Percentiles rank a stretch among this genome's conserved stretches.
Conservation (phyloP, 1,284 basidiomycete genomes). For the Neolentinus lepideus region DNA sequence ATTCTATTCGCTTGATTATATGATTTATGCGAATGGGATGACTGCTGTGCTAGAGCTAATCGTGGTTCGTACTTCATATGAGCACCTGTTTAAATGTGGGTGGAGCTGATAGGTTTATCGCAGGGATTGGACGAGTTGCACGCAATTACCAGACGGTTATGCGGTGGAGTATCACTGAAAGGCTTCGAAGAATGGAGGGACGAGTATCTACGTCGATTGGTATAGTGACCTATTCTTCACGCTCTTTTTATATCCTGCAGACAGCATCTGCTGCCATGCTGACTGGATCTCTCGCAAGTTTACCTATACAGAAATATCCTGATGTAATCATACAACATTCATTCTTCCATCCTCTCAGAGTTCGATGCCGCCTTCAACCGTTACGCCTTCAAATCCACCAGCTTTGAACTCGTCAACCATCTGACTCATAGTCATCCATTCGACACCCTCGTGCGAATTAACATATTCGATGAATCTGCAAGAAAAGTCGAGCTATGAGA, state of each 20-base stretch:
- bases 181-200: constrained; percentile 36
- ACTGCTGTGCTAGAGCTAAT: constrained; percentile 37
- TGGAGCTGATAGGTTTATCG: not conserved
- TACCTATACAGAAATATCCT: no score
- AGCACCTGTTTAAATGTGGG: constrained; percentile 2
- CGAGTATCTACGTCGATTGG: constrained; percentile 11
- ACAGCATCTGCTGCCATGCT: no score
- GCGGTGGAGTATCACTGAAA: constrained; percentile 38
- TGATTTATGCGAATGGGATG: constrained; percentile 38
- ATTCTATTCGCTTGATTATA: constrained; percentile 31
- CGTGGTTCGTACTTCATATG: constrained; percentile 23
- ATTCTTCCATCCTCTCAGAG: not conserved
- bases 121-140: constrained; percentile 38
- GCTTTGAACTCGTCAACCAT: constrained; percentile 50
- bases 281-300: no score
- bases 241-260: no score
- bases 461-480: constrained; percentile 68
- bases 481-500: not conserved
- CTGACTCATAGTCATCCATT: constrained; percentile 70
- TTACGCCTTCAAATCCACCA: constrained; percentile 12
- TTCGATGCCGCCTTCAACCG: not conserved
- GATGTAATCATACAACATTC: no score
- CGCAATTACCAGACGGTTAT: constrained; percentile 30
- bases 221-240: no score
- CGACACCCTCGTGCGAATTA: constrained; percentile 63